phyloP scores from a whole-genome alignment of 805 yeast species.

The Suhomyces tanzawaensis region DNA sequence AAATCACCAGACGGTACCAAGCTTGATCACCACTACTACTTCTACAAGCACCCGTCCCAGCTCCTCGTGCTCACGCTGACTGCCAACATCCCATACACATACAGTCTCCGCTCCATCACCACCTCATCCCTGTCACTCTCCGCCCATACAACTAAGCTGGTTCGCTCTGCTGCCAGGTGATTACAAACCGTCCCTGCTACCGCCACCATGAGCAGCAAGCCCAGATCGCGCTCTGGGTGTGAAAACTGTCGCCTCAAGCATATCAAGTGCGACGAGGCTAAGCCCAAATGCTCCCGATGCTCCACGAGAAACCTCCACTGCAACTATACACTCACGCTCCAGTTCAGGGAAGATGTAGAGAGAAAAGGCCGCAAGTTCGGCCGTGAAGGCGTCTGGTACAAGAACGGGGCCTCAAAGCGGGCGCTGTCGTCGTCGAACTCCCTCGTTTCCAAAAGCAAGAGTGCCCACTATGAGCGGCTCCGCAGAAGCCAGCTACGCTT shows the following conservation, averaged over 20 bases:
- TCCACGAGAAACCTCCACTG: slow-evolving; percentile 15
- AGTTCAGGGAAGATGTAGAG: slow-evolving; percentile 27
- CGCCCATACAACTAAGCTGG: too few relatives aligned
- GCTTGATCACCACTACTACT: too few relatives aligned
- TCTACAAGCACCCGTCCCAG: too few relatives aligned
- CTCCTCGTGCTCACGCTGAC: too few relatives aligned
- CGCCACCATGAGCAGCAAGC: too few relatives aligned
- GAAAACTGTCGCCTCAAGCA: slow-evolving; percentile 19
- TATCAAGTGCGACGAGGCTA: slow-evolving; percentile 27
- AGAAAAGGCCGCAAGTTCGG: slow-evolving; percentile 24
- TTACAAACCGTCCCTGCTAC: too few relatives aligned
- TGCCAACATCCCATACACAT: too few relatives aligned
- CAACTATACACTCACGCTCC: slow-evolving; percentile 19
- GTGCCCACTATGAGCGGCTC: slow-evolving; percentile 13
- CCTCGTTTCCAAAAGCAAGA: slow-evolving; percentile 7
- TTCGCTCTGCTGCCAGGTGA: too few relatives aligned
- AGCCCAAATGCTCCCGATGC: slow-evolving; percentile 23
- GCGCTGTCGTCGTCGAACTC: not conserved
- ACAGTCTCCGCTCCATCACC: too few relatives aligned
- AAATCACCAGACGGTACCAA: too few relatives aligned
- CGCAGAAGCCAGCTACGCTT: slow-evolving; percentile 11
- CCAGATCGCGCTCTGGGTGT: slow-evolving; percentile 25
- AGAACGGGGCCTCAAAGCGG: slow-evolving; percentile 8
- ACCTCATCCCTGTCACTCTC: not conserved
- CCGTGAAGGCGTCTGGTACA: slow-evolving; percentile 28